Conservation (phyloP, 306 rosid species). For the Abrus pulchellus region DNA sequence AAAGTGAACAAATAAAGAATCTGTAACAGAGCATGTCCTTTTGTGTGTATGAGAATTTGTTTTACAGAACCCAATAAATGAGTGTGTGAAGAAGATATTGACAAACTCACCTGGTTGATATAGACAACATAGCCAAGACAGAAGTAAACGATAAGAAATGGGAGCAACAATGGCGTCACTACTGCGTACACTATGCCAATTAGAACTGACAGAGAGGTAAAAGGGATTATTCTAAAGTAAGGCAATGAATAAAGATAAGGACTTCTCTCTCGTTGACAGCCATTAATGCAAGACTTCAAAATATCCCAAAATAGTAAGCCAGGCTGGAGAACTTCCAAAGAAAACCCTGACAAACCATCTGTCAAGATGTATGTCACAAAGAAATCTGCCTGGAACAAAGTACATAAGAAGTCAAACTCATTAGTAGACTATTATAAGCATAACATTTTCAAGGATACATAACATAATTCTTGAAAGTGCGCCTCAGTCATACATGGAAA, state of each 20-base stretch:
- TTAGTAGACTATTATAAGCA: conserved; percentile 14
- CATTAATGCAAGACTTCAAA: conserved; percentile 57
- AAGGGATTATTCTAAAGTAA: conserved; percentile 76
- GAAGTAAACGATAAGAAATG: conserved; percentile 88
- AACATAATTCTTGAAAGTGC: not conserved
- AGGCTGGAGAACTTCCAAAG: conserved; percentile 89
- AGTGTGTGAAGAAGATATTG: conserved; percentile 3
- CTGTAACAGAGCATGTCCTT: not conserved
- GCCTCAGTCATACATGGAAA: not conserved
- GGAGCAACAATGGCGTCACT: conserved; percentile 84
- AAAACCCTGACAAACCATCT: conserved; percentile 89
- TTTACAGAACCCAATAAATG: not conserved
- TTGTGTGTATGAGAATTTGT: not conserved
- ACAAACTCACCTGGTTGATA: conserved; percentile 61
- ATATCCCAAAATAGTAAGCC: conserved; percentile 78
- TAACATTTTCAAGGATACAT: not conserved
- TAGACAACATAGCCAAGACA: conserved; percentile 84
- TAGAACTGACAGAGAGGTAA: conserved; percentile 73
- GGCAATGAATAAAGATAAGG: conserved; percentile 87
- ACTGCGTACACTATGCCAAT: conserved; percentile 89
- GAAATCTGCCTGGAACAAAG: conserved; percentile 84
- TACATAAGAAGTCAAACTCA: conserved; percentile 31
- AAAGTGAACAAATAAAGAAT: not conserved
- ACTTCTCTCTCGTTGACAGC: conserved; percentile 52
- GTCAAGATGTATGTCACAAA: conserved; percentile 89